Percentiles rank a stretch among this genome's conserved stretches.
phyloP scores from a whole-genome alignment of 441 rosid genomes.

The Syzygium malaccense region DNA sequence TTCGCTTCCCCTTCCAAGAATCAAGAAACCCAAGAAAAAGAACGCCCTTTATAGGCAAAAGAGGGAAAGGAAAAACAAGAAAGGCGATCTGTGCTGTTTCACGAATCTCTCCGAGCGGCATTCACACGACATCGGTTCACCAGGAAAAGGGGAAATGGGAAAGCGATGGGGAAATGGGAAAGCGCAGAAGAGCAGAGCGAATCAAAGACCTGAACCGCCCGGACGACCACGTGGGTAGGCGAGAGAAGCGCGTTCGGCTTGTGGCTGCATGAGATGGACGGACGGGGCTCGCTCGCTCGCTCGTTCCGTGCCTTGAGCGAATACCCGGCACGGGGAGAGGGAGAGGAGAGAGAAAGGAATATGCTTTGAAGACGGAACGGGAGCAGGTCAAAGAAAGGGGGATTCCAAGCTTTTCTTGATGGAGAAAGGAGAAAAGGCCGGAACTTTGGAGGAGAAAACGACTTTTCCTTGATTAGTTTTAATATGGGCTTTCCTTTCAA shows the following conservation, averaged over 20 bases:
- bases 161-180: not conserved
- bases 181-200: not conserved
- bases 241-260: not conserved
- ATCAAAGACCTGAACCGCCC: not conserved
- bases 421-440: not conserved
- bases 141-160: not conserved
- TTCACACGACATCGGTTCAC: not conserved
- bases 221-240: not conserved
- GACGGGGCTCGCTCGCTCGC: not conserved
- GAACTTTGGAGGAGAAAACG: constrained; percentile 4
- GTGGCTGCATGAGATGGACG: not conserved
- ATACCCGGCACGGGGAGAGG: not conserved
- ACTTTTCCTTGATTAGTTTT: not conserved
- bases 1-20: not conserved
- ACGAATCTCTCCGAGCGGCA: not conserved
- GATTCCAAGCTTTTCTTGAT: not conserved
- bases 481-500: not conserved
- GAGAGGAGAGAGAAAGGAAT: constrained; percentile 19
- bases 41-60: not conserved
- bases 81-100: not conserved
- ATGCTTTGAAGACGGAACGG: constrained; percentile 16
- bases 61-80: too few relatives aligned
- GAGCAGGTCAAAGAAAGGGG: not conserved
- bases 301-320: not conserved
- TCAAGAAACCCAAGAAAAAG: not conserved